Conservation (phyloP, 495 filamentous ascomycete genomes). For the Neurospora discreta region DNA sequence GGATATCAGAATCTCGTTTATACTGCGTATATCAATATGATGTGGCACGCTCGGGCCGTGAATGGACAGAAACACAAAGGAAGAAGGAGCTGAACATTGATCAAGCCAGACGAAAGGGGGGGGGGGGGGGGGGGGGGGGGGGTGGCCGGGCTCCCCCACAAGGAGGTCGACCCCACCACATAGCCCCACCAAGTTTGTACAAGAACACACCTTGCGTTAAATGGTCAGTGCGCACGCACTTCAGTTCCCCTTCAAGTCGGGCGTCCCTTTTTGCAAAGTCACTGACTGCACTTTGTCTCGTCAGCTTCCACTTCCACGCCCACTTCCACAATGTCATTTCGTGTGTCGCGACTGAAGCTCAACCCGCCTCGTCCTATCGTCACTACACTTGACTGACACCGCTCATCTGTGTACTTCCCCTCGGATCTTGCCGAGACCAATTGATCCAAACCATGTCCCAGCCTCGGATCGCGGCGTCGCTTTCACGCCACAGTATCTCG, state of each 20-base stretch:
- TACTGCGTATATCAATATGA: neutral
- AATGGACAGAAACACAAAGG: neutral
- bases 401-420: neutral
- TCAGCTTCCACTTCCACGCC: neutral
- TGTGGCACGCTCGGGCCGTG: neutral
- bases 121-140: neutral
- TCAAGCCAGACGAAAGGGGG: neutral
- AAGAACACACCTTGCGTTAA: accelerated
- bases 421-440: neutral
- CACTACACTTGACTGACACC: neutral
- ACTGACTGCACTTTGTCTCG: neutral
- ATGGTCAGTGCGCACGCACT: neutral
- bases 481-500: neutral
- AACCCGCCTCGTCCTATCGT: neutral
- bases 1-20: neutral
- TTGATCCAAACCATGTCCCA: neutral
- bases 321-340: neutral
- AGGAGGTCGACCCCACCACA: neutral
- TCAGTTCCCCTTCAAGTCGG: neutral
- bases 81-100: neutral
- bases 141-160: neutral
- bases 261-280: neutral
- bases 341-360: neutral
- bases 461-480: neutral
- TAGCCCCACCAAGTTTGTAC: accelerated